These are phyloP conservation scores for Davidsoniella virescens DNA, from an alignment of 2,329 filamentous ascomycete genomes.

Conservation along the genomic window DNA sequence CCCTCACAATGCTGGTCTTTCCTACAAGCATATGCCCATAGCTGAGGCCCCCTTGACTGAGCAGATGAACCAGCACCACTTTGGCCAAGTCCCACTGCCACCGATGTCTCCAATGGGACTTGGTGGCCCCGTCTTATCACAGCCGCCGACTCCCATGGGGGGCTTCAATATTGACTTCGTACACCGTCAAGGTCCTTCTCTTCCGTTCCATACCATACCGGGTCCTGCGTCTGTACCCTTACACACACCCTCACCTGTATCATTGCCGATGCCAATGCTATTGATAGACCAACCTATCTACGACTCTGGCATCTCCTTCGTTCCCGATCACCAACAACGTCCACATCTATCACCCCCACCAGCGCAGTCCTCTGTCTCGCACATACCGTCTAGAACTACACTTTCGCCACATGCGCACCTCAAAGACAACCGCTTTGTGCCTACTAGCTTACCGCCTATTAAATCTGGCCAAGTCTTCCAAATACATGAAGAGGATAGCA, in stretches of 20 bases:
- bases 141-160: not conserved
- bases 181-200: not conserved
- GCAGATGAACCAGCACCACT: no score
- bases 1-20: no score
- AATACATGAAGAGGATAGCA: slow-evolving; percentile 12
- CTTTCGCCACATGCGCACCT: slow-evolving; percentile 1
- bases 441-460: slow-evolving; percentile 8
- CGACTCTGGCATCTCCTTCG: not conserved
- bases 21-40: no score
- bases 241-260: not conserved
- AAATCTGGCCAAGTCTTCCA: slow-evolving; percentile 11
- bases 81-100: no score
- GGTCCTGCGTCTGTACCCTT: not conserved
- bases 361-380: not conserved
- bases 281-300: not conserved
- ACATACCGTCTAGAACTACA: slow-evolving; percentile 3
- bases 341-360: not conserved
- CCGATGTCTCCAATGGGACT: no score
- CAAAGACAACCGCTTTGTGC: slow-evolving; percentile 4
- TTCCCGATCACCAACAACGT: not conserved
- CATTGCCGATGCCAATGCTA: not conserved
- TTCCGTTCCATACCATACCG: slow-evolving; percentile 5
- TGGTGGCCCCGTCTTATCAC: slow-evolving; percentile 1
- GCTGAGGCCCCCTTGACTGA: no score
- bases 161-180: slow-evolving; percentile 8